phyloP scores from a whole-genome alignment of 805 yeast species.

The Monosporozyma aerobia region DNA sequence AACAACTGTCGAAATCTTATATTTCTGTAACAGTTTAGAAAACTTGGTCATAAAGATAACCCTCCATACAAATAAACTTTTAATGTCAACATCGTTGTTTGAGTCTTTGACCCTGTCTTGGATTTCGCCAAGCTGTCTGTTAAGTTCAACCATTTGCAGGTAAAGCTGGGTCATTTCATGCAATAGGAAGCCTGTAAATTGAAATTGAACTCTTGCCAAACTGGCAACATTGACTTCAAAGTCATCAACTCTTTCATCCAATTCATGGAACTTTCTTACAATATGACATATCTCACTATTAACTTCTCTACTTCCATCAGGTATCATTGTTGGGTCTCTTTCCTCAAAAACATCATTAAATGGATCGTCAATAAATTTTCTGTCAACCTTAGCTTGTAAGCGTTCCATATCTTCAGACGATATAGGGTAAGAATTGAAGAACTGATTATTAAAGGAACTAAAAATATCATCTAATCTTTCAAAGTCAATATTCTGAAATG shows the following conservation, averaged over 20 bases:
- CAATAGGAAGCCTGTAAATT: slow-evolving; percentile 28
- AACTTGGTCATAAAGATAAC: slow-evolving; percentile 21
- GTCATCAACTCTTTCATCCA: slow-evolving; percentile 27
- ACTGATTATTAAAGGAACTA: slow-evolving; percentile 13
- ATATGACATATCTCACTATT: slow-evolving; percentile 27
- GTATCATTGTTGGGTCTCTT: slow-evolving; percentile 21
- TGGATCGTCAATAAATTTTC: slow-evolving; percentile 27
- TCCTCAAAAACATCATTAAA: slow-evolving; percentile 25
- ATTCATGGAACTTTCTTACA: slow-evolving; percentile 24
- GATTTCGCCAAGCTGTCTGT: slow-evolving; percentile 21
- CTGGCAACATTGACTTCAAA: slow-evolving; percentile 31
- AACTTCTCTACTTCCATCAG: slow-evolving; percentile 22
- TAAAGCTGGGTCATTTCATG: slow-evolving; percentile 29
- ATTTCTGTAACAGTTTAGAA: slow-evolving; percentile 20
- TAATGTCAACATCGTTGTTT: slow-evolving; percentile 13
- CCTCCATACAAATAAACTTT: slow-evolving; percentile 26
- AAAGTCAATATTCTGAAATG: slow-evolving; percentile 27
- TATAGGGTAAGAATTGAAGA: slow-evolving; percentile 5
- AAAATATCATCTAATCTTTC: slow-evolving; percentile 24
- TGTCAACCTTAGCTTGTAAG: slow-evolving; percentile 19
- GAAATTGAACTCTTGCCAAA: slow-evolving; percentile 30
- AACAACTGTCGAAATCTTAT: slow-evolving; percentile 26
- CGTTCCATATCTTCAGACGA: slow-evolving; percentile 14
- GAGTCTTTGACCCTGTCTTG: slow-evolving; percentile 20
- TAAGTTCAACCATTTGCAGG: slow-evolving; percentile 26